Evolutionary conservation across 306 rosid genomes (phyloP).

Genomic region (Cicer arietinum): DNA sequence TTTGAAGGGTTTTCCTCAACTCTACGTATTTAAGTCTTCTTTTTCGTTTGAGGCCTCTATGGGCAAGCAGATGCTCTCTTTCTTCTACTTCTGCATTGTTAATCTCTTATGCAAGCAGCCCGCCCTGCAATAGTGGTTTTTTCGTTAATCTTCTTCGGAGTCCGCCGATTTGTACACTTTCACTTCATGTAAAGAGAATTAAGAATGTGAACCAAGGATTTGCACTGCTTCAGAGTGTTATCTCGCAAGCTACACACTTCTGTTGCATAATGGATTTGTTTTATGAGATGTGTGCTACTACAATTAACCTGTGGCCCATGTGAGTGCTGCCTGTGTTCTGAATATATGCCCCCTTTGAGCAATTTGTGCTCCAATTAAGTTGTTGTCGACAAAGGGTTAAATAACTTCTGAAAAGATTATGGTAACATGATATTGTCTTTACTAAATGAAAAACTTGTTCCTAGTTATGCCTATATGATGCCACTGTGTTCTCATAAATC

Average conservation of each 20-base stretch:
- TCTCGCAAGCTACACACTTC: slow-evolving; percentile 57
- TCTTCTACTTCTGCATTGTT: slow-evolving; percentile 65
- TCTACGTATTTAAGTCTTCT: slow-evolving; percentile 55
- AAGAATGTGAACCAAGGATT: slow-evolving; percentile 51
- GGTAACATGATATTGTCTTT: slow-evolving; percentile 52
- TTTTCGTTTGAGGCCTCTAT: slow-evolving; percentile 49
- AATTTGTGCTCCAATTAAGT: slow-evolving; percentile 48
- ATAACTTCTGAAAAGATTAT: slow-evolving; percentile 45
- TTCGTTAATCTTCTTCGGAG: slow-evolving; percentile 51
- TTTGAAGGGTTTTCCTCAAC: slow-evolving; percentile 53
- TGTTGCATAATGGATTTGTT: slow-evolving; percentile 54
- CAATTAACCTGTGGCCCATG: slow-evolving; percentile 49
- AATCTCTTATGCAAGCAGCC: slow-evolving; percentile 51
- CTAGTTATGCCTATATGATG: slow-evolving; percentile 34
- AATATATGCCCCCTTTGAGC: slow-evolving; percentile 48
- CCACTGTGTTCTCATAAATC: slow-evolving; percentile 13
- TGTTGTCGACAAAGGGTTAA: slow-evolving; percentile 45
- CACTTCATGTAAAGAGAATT: slow-evolving; percentile 56
- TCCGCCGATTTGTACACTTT: slow-evolving; percentile 55
- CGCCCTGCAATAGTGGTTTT: slow-evolving; percentile 59
- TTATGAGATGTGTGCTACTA: slow-evolving; percentile 55
- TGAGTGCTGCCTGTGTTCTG: slow-evolving; percentile 56
- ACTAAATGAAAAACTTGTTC: slow-evolving; percentile 42
- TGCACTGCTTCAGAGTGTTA: slow-evolving; percentile 53
- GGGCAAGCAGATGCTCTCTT: slow-evolving; percentile 54